Conservation (phyloP, 495 filamentous ascomycete species). For the Trichoderma orchidacearum region DNA sequence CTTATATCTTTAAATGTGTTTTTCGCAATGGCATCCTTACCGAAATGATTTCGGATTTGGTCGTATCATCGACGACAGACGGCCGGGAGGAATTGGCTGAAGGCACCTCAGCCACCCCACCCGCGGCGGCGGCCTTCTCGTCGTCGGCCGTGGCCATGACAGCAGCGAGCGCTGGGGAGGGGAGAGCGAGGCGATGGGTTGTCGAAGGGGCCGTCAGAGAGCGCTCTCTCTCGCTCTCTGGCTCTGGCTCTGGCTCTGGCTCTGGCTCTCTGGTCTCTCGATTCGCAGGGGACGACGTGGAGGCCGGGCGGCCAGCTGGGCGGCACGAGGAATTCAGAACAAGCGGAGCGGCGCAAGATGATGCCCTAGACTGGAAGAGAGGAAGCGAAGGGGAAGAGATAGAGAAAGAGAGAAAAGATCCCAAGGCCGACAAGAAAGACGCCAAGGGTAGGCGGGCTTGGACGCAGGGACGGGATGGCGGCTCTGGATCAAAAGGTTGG, state of each 20-base stretch:
- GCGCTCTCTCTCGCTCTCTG: not conserved
- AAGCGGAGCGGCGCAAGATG: not conserved
- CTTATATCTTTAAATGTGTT: too few relatives aligned
- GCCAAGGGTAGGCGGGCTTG: not conserved
- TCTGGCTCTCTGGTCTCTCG: not conserved
- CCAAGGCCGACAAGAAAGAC: not conserved
- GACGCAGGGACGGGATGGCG: constrained; percentile 1
- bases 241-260: not conserved
- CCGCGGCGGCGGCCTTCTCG: not conserved
- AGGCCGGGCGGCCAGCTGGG: not conserved
- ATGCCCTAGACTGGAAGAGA: not conserved
- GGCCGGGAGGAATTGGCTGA: not conserved
- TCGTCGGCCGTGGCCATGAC: not conserved
- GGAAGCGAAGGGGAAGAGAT: not conserved
- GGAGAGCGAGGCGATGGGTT: not conserved
- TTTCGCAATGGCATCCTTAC: not conserved
- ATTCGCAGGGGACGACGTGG: not conserved
- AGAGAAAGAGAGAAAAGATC: not conserved
- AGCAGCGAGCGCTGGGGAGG: not conserved
- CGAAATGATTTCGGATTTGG: not conserved
- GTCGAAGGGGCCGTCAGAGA: not conserved
- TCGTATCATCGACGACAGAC: not conserved
- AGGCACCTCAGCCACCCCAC: not conserved
- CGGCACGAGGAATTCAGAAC: not conserved
- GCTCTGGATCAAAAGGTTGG: too few relatives aligned